These are phyloP conservation scores for Cardamine chenopodiifolia DNA, from an alignment of 345 rosid genomes.

Conservation along the genomic window DNA sequence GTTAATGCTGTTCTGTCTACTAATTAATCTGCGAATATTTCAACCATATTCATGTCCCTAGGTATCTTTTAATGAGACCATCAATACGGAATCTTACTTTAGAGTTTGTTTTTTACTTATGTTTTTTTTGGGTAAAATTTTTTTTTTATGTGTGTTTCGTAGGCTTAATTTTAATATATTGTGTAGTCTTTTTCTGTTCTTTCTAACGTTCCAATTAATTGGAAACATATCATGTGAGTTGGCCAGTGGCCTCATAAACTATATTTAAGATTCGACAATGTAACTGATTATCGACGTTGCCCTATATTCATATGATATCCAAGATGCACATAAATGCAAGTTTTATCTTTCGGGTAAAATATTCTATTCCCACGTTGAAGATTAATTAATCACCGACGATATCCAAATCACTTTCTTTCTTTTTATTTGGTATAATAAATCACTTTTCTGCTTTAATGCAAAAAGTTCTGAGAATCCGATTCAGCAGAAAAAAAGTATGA, in stretches of 20 bases:
- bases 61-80: neutral
- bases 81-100: neutral
- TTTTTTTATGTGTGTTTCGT: neutral
- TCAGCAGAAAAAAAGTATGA: constrained; percentile 4
- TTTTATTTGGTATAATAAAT: neutral
- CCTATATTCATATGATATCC: constrained; percentile 1
- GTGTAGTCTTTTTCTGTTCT: neutral
- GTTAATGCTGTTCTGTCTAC: neutral
- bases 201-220: neutral
- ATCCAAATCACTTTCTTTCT: constrained; percentile 12
- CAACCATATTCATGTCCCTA: neutral
- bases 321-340: constrained; percentile 30
- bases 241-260: constrained; percentile 3
- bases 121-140: neutral
- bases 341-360: neutral
- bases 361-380: constrained; percentile 14
- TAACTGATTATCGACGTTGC: neutral
- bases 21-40: neutral
- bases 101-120: neutral
- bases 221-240: constrained; percentile 25
- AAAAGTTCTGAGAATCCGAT: constrained; percentile 36
- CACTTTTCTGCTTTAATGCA: constrained; percentile 1
- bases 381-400: constrained; percentile 33
- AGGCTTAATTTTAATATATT: neutral
- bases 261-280: neutral